A percentile compares a stretch with the other conserved stretches of the same genome.
Evolutionary conservation across 148 eudicot species (phyloP).

Genomic region (Mesembryanthemum crystallinum): DNA sequence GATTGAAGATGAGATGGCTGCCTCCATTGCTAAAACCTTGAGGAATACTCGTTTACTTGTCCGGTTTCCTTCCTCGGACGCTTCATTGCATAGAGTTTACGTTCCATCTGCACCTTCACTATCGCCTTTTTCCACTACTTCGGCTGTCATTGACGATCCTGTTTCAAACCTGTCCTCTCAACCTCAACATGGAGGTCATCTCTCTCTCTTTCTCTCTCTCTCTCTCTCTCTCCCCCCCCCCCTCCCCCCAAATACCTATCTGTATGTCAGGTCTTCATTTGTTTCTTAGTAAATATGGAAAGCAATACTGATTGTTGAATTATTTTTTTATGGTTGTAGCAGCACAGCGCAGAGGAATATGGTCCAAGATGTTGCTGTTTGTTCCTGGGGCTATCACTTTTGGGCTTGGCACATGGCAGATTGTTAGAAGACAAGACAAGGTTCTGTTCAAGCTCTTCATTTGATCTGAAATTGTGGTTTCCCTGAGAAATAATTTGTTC

Average conservation of each 20-base stretch:
- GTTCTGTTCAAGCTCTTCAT: conserved; percentile 23
- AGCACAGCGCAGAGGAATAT: conserved; percentile 49
- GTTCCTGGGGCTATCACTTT: conserved; percentile 87
- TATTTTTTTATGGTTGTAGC: conserved; percentile 14
- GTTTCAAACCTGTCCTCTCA: conserved; percentile 26
- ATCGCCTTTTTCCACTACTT: conserved; percentile 32
- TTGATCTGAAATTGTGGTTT: neutral
- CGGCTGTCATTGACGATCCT: conserved; percentile 34
- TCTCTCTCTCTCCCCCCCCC: too few species aligned
- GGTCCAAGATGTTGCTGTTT: conserved; percentile 81
- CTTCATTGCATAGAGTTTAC: neutral
- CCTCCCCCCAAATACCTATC: too few species aligned
- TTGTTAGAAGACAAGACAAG: conserved; percentile 89
- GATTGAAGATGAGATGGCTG: conserved; percentile 32
- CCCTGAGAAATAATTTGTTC: neutral
- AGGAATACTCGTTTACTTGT: neutral
- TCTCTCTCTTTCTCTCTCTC: too few species aligned
- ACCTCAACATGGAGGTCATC: conserved; percentile 43
- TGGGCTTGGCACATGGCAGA: conserved; percentile 97
- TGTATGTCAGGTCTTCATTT: neutral
- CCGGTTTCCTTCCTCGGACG: neutral
- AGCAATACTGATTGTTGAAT: neutral
- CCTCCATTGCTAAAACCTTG: conserved; percentile 33
- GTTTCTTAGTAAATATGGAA: neutral
- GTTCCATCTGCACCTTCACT: conserved; percentile 11